These are phyloP conservation scores for Gastrolobium villosum DNA, from an alignment of 306 rosid genomes.

Conservation along the genomic window DNA sequence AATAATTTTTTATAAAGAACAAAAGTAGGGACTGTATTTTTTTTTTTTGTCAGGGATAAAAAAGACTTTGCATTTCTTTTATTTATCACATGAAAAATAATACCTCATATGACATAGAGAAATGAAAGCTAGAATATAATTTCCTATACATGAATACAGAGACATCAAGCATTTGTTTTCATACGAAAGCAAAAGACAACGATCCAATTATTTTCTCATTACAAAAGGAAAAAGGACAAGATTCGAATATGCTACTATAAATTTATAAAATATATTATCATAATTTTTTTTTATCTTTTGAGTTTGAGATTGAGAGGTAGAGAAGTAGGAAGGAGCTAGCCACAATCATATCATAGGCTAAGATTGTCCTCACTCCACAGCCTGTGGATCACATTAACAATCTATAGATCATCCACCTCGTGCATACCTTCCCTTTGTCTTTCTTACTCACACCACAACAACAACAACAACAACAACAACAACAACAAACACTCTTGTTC, in stretches of 20 bases:
- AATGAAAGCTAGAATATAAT: too few relatives aligned
- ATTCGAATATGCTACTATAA: slow-evolving; percentile 46
- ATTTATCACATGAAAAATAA: too few relatives aligned
- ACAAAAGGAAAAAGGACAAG: background rate
- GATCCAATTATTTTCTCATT: too few relatives aligned
- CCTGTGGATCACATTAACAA: slow-evolving; percentile 34
- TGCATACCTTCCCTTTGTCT: background rate
- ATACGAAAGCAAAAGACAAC: too few relatives aligned
- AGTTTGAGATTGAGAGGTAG: slow-evolving; percentile 52
- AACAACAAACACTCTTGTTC: background rate
- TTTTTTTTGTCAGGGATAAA: too few relatives aligned
- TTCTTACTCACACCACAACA: background rate
- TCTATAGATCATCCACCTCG: slow-evolving; percentile 3
- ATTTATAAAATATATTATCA: slow-evolving; percentile 15
- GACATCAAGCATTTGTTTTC: too few relatives aligned
- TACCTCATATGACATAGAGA: too few relatives aligned
- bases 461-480: background rate
- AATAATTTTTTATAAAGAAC: too few relatives aligned
- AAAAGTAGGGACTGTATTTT: too few relatives aligned
- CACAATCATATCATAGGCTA: slow-evolving; percentile 51
- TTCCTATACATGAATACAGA: too few relatives aligned
- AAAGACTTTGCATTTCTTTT: too few relatives aligned
- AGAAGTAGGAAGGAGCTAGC: slow-evolving; percentile 45
- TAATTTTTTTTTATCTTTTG: background rate
- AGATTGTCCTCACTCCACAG: slow-evolving; percentile 43